A percentile compares a stretch with the other conserved stretches of the same genome.
These are phyloP conservation scores for Verbascum thapsus DNA, from an alignment of 257 asterid species.

Conservation along the genomic window DNA sequence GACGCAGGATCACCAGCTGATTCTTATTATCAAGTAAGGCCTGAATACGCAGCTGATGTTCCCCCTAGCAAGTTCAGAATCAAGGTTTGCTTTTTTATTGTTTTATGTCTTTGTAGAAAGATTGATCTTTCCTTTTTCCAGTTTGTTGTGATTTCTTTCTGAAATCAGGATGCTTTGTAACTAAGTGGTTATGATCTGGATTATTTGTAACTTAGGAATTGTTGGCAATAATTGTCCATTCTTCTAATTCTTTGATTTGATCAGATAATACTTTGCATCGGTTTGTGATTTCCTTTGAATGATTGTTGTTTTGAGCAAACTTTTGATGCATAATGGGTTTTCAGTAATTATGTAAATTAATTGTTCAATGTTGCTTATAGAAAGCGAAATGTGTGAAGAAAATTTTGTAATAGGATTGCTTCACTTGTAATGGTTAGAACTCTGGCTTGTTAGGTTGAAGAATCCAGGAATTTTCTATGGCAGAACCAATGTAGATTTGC, in stretches of 20 bases:
- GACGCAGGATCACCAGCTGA: constrained; percentile 82
- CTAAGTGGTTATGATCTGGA: background rate
- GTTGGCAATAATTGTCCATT: background rate
- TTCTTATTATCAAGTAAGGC: constrained; percentile 77
- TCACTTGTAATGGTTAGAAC: constrained; percentile 17
- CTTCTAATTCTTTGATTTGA: constrained; percentile 1
- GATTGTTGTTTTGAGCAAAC: background rate
- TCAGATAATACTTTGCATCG: constrained; percentile 25
- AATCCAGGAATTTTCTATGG: background rate
- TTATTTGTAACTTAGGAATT: constrained; percentile 16
- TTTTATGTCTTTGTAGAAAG: background rate
- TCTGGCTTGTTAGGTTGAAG: constrained; percentile 23
- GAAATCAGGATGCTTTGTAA: constrained; percentile 12
- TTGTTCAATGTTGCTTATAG: background rate
- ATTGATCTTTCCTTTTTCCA: constrained; percentile 1
- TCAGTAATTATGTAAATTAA: background rate
- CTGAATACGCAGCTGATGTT: constrained; percentile 75
- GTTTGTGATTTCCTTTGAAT: constrained; percentile 6
- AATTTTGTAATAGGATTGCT: background rate
- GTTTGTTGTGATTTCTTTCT: background rate
- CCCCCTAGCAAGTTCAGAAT: constrained; percentile 87
- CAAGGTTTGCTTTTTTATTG: constrained; percentile 57
- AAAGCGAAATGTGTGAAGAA: constrained; percentile 14
- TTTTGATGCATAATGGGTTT: background rate
- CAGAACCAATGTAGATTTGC: background rate